Conservation (phyloP, 352 stramenopile genomes). For the Phytophthora gonapodyides region DNA sequence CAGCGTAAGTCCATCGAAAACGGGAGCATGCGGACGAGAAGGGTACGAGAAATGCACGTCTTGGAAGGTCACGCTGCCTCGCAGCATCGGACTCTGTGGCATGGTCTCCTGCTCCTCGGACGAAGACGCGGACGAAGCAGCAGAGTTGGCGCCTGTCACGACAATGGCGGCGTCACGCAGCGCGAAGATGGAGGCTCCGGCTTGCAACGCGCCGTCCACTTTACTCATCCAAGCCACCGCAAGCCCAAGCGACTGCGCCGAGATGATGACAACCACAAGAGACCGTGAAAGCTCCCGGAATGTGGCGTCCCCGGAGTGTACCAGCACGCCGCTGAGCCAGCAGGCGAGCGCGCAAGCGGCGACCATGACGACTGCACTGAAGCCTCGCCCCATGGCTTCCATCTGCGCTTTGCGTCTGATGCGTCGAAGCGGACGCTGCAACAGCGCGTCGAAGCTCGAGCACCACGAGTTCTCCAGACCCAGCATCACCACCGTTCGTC, state of each 20-base stretch:
- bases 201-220: slow-evolving; percentile 25
- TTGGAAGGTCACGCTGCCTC: slow-evolving; percentile 44
- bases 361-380: slow-evolving; percentile 56
- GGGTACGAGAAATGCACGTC: slow-evolving; percentile 54
- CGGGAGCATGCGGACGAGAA: slow-evolving; percentile 20
- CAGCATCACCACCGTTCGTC: slow-evolving; percentile 43
- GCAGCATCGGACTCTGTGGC: slow-evolving; percentile 25
- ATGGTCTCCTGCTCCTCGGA: slow-evolving; percentile 19
- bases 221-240: slow-evolving; percentile 38
- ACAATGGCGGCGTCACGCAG: slow-evolving; percentile 34
- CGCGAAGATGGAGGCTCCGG: slow-evolving; percentile 35
- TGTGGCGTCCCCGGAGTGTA: slow-evolving; percentile 43
- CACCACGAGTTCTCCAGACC: slow-evolving; percentile 39
- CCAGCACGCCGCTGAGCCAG: slow-evolving; percentile 59
- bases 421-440: slow-evolving; percentile 29
- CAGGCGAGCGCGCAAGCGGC: slow-evolving; percentile 57
- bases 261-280: slow-evolving; percentile 51
- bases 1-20: slow-evolving; percentile 30
- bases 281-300: slow-evolving; percentile 49
- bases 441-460: slow-evolving; percentile 34
- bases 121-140: slow-evolving; percentile 17
- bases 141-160: slow-evolving; percentile 5
- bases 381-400: slow-evolving; percentile 59
- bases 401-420: slow-evolving; percentile 30
- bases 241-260: slow-evolving; percentile 37